These are phyloP conservation scores for Albifimbria verrucaria DNA, from an alignment of 2,329 filamentous ascomycete species.

Conservation along the genomic window DNA sequence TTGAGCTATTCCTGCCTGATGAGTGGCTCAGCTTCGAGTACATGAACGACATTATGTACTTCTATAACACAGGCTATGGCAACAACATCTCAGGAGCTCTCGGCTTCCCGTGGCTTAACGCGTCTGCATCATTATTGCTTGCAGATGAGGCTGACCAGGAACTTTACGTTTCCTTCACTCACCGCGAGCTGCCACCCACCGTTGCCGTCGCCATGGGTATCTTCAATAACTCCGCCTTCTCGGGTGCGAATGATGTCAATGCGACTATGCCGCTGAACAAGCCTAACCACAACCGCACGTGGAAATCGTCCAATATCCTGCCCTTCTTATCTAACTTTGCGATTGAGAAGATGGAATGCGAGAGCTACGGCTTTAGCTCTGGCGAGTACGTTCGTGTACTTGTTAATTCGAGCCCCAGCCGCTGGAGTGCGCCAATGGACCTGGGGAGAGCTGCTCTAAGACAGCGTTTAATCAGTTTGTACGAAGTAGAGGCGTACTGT, in stretches of 20 bases:
- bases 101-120: slow-evolving; percentile 65
- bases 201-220: slow-evolving; percentile 65
- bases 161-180: slow-evolving; percentile 66
- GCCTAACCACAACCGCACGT: slow-evolving; percentile 61
- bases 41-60: slow-evolving; percentile 60
- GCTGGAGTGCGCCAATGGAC: neutral
- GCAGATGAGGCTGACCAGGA: slow-evolving; percentile 43
- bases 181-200: slow-evolving; percentile 65
- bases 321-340: slow-evolving; percentile 66
- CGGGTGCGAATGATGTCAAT: slow-evolving; percentile 48
- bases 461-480: neutral
- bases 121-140: slow-evolving; percentile 50
- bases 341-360: slow-evolving; percentile 62
- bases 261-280: slow-evolving; percentile 61
- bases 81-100: slow-evolving; percentile 53
- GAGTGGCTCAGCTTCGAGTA: slow-evolving; percentile 69
- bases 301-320: slow-evolving; percentile 60
- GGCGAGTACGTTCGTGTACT: neutral
- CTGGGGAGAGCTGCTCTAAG: neutral
- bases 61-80: slow-evolving; percentile 65
- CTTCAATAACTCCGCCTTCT: slow-evolving; percentile 63
- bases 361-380: slow-evolving; percentile 45
- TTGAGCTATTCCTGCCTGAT: slow-evolving; percentile 55
- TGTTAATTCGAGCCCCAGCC: neutral
- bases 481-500: neutral